These are phyloP conservation scores for Citrus sp. DNA, from an alignment of 345 rosid species.

Conservation along the genomic window DNA sequence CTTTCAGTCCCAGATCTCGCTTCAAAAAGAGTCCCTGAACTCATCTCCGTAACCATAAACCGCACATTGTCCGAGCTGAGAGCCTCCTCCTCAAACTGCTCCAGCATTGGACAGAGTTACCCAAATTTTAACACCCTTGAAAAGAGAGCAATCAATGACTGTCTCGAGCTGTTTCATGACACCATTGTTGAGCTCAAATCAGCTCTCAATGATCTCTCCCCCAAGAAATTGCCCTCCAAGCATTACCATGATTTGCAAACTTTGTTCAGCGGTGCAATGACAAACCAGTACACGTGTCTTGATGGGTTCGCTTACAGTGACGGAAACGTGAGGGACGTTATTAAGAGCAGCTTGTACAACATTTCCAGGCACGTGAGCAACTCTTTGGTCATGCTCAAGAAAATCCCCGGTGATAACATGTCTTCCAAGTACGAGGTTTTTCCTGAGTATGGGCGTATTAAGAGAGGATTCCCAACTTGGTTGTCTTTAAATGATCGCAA, in stretches of 20 bases:
- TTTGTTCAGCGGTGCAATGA: constrained; percentile 68
- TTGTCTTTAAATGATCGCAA: constrained; percentile 40
- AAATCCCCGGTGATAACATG: constrained; percentile 42
- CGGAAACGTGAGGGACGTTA: constrained; percentile 30
- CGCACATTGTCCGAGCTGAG: constrained; percentile 45
- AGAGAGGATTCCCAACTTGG: constrained; percentile 64
- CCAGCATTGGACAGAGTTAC: constrained; percentile 25
- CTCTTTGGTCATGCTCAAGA: constrained; percentile 59
- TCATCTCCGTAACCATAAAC: constrained; percentile 52
- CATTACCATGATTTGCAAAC: constrained; percentile 54
- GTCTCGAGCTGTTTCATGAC: constrained; percentile 55
- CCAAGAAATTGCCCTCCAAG: constrained; percentile 18
- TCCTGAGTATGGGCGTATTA: constrained; percentile 37
- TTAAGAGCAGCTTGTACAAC: constrained; percentile 43
- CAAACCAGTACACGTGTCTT: constrained; percentile 90
- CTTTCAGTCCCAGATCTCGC: constrained; percentile 44
- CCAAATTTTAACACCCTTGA: constrained; percentile 31
- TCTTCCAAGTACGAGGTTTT: constrained; percentile 24
- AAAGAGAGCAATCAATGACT: constrained; percentile 53
- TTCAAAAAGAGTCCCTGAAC: constrained; percentile 36
- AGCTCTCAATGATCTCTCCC: constrained; percentile 45
- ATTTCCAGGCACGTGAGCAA: constrained; percentile 66
- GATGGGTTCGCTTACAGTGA: constrained; percentile 60
- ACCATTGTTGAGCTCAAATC: constrained; percentile 44
- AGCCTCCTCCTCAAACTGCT: constrained; percentile 47